Conservation (phyloP, 768 basidiomycete species). For the Lactarius psammicola region DNA sequence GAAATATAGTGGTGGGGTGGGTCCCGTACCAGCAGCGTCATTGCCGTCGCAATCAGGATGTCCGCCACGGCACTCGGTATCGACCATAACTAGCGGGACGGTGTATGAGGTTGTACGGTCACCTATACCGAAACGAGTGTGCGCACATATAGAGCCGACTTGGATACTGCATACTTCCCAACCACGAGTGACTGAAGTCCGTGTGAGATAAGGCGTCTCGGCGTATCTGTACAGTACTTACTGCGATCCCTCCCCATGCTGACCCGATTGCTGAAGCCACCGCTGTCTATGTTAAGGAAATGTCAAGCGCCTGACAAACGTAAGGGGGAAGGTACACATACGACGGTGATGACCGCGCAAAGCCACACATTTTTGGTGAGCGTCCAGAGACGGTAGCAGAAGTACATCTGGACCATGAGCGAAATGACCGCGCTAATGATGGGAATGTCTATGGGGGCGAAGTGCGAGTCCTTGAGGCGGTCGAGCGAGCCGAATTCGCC, state of each 20-base stretch:
- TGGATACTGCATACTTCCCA: conserved; percentile 13
- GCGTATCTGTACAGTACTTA: neutral
- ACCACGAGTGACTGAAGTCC: conserved; percentile 1
- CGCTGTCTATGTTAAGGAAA: neutral
- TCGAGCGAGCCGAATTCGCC: conserved; percentile 35
- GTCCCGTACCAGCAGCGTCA: conserved; percentile 17
- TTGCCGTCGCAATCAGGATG: conserved; percentile 15
- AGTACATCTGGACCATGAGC: conserved; percentile 35
- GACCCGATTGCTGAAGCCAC: neutral
- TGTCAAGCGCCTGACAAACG: neutral
- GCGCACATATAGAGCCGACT: conserved; percentile 12
- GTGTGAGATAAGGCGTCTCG: neutral
- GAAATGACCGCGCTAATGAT: conserved; percentile 32
- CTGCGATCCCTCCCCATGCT: conserved; percentile 19
- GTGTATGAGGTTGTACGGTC: neutral
- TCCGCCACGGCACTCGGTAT: conserved; percentile 15
- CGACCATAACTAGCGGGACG: conserved; percentile 14
- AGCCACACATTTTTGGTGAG: conserved; percentile 25
- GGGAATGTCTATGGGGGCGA: conserved; percentile 34
- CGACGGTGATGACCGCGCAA: conserved; percentile 9
- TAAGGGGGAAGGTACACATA: neutral
- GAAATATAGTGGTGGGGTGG: neutral
- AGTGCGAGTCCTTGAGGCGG: conserved; percentile 29
- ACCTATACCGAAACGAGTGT: neutral
- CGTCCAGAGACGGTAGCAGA: conserved; percentile 36